Evolutionary conservation across 2,329 filamentous ascomycete genomes (phyloP), one percentile per base, ranked within the genome.

Genomic region (Mycosphaerella sp.): DNA sequence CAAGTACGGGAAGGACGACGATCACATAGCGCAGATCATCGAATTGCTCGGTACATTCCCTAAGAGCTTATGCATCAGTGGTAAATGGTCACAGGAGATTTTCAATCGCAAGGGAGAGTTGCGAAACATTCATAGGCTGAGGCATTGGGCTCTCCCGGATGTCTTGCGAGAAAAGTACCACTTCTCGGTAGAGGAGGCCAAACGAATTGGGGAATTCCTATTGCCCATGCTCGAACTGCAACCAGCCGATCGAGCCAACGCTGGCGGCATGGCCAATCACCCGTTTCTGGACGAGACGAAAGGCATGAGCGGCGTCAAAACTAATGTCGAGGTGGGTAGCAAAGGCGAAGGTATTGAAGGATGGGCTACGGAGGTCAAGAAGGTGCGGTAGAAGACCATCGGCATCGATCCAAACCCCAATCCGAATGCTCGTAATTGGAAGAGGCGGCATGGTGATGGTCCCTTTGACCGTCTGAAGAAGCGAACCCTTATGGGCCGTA

Each of bases 1-100:
- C 37, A 97, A 97, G 72, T 98, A 98, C 70, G 93, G 93, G 67
- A 98, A 98, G 73, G 93, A 98, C 67, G 93, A 98, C 73, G 93
- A 98, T 67, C 93, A 98, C 73, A 96, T 98, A 60, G 93, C 93
- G 8, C 93, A 98, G 68, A 97, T 98, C 64, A 97, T 98, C 68
- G 93, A 98, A 71, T 79, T 98, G 4, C 82, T 98, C 14, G 93
- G 93, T 7, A 84, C 86, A 0, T 97, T 97, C 67, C 91, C 93
- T 48, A 94, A 95, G 69, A 87, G 87, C 4, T 79, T 97, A 44
- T 96, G 89, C 70, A 79, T 95, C 49, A 86, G 87, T 1, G 93
- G 93, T 45, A 96, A 96, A 72, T 97, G 93, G 93, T 90, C 86
- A 12, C 91, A 96, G 70, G 93, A 97, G 69, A 98, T 98, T 57